Conservation (phyloP, 768 basidiomycete species). For the Megacollybia marginata region DNA sequence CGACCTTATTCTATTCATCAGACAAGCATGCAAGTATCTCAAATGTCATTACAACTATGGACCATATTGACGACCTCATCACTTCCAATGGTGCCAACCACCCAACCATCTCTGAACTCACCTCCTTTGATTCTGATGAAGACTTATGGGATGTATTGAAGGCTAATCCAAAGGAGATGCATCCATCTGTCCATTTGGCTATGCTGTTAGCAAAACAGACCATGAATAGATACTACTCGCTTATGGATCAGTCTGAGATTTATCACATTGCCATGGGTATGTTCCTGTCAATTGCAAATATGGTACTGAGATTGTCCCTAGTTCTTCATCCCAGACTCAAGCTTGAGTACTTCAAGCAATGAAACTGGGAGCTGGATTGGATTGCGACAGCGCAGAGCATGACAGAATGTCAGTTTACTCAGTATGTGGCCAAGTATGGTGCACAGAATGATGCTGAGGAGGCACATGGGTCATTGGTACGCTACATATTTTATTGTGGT, state of each 20-base stretch:
- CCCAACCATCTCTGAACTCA: too few relatives aligned
- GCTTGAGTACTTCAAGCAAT: constrained; percentile 16
- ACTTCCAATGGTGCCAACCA: too few relatives aligned
- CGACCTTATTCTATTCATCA: constrained; percentile 5
- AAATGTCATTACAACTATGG: not conserved
- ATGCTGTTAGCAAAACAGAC: constrained; percentile 11
- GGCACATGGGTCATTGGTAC: not conserved
- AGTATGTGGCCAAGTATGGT: not conserved
- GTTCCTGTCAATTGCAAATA: constrained; percentile 1
- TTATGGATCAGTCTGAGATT: constrained; percentile 11
- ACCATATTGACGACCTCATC: too few relatives aligned
- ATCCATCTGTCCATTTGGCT: constrained; percentile 2
- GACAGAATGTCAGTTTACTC: constrained; percentile 2
- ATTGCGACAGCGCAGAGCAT: constrained; percentile 4
- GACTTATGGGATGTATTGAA: too few relatives aligned
- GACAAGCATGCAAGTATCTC: not conserved
- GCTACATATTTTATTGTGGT: not conserved
- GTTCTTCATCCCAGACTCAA: constrained; percentile 20
- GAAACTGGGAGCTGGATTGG: constrained; percentile 14
- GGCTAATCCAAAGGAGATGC: not conserved
- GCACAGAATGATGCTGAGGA: not conserved
- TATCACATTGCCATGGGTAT: constrained; percentile 19
- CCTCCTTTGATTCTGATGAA: too few relatives aligned
- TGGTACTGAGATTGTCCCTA: not conserved
- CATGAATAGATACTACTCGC: constrained; percentile 14